Evolutionary conservation across 164 flowering plant genomes (phyloP).

Genomic region (Vitis amurensis): DNA sequence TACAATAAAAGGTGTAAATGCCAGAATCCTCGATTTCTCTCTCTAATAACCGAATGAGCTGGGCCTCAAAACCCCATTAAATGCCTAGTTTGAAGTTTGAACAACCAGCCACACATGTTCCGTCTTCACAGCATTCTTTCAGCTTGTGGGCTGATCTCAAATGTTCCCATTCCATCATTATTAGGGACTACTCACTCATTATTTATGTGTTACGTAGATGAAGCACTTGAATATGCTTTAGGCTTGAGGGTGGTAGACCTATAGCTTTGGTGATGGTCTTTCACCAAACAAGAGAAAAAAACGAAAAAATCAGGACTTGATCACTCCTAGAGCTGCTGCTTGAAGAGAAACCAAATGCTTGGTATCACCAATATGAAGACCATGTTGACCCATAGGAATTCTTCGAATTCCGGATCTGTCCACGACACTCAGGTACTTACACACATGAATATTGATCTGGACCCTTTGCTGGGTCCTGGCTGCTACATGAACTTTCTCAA

Average conservation of each 20-base stretch:
- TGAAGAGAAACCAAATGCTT: constrained; percentile 62
- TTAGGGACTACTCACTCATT: too few species aligned
- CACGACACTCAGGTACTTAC: constrained; percentile 73
- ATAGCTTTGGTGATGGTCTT: too few species aligned
- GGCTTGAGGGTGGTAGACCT: too few species aligned
- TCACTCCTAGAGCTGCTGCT: constrained; percentile 41
- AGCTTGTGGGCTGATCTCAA: background rate
- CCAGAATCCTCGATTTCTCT: too few species aligned
- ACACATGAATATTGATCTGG: constrained; percentile 58
- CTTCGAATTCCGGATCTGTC: constrained; percentile 67
- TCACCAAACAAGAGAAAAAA: background rate
- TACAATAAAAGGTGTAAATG: too few species aligned
- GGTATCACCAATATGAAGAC: constrained; percentile 61
- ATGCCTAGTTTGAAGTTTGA: background rate
- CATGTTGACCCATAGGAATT: constrained; percentile 77
- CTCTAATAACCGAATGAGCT: too few species aligned
- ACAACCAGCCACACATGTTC: background rate
- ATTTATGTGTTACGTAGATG: too few species aligned
- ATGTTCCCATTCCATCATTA: background rate
- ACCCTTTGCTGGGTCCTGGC: constrained; percentile 47
- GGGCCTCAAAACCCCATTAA: background rate
- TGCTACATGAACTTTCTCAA: constrained; percentile 56
- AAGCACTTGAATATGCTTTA: too few species aligned
- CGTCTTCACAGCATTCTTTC: background rate
- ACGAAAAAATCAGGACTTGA: constrained; percentile 34